Evolutionary conservation across 352 stramenopile genomes (phyloP), one percentile per base, ranked within the genome.

Genomic region (Globisporangium cystogenes): DNA sequence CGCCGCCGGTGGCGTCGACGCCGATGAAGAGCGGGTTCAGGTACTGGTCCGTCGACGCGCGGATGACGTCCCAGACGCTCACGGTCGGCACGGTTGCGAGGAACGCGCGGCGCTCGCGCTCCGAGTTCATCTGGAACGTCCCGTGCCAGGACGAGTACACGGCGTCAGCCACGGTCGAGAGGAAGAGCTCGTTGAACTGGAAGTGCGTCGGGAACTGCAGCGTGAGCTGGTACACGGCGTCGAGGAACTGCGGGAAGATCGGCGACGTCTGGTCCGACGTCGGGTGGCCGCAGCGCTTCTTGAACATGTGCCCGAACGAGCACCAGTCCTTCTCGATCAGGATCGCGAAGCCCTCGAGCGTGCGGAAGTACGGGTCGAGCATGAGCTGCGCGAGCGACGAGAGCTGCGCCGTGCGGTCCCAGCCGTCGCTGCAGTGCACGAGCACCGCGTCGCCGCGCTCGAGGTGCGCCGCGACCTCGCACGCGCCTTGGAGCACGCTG

Each of bases 171-270:
- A 99, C 74, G 7, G 90, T 85, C 26, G 97, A 78, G 20, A 99
- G 65, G 37, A 96, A 78, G 15, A 89, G 58, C 64, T 96, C 84
- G 68, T 98, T 99, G 67, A 99, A 99, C 68, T 99, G 96, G 65
- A 99, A 99, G 60, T 92, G 87, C 7, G 90, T 93, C 15, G 97
- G 97, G 53, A 97, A 99, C 60, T 99, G 96, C 37, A 96, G 73
- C 14, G 97, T 88, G 23, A 99, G 68, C 70, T 99, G 97, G 62
- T 96, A 99, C 26, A 99, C 91, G 53, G 87, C 97, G 72, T 99
- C 97, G 16, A 99, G 70, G 67, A 99, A 99, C 65, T 99, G 96
- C 39, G 98, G 67, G 74, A 99, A 99, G 44, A 99, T 96, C 3
- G 97, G 97, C 40, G 96, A 98, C 20, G 95, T 90, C 62, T 99